Percentiles rank a stretch among this genome's conserved stretches.
Conservation (phyloP, 768 basidiomycete species). For the Mycena leptocephala region DNA sequence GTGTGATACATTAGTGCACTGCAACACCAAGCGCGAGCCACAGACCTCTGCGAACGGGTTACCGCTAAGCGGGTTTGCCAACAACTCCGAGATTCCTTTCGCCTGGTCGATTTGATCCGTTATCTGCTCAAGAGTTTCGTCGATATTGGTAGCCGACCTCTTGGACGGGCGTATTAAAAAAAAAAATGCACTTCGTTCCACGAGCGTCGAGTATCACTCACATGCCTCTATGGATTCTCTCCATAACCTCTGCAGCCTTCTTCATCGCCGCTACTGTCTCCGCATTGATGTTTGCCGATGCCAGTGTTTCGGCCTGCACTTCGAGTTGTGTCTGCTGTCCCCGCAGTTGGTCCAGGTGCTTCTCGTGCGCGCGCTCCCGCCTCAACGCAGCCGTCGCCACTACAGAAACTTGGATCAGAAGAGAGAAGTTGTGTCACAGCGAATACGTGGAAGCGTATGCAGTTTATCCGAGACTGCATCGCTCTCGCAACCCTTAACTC, state of each 20-base stretch:
- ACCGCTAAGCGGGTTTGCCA: conserved; percentile 79
- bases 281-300: conserved; percentile 97
- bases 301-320: conserved; percentile 95
- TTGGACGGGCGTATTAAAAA: neutral
- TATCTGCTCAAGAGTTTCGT: conserved; percentile 88
- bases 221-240: conserved; percentile 91
- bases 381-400: conserved; percentile 91
- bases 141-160: conserved; percentile 91
- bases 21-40: neutral
- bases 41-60: conserved; percentile 80
- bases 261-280: conserved; percentile 98
- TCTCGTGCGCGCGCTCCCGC: conserved; percentile 92
- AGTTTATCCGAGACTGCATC: conserved; percentile 93
- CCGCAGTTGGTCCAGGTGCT: conserved; percentile 87
- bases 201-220: conserved; percentile 58
- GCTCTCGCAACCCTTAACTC: conserved; percentile 92
- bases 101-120: conserved; percentile 93
- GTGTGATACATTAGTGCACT: conserved; percentile 26
- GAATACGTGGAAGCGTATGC: conserved; percentile 69
- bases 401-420: neutral
- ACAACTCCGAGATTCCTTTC: conserved; percentile 91
- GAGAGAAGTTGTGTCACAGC: neutral
- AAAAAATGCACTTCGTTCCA: neutral
- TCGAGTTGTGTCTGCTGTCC: conserved; percentile 93
- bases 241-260: conserved; percentile 91